Base-by-base conservation (phyloP, 805 yeast species). In the Brettanomyces anomalus region DNA sequence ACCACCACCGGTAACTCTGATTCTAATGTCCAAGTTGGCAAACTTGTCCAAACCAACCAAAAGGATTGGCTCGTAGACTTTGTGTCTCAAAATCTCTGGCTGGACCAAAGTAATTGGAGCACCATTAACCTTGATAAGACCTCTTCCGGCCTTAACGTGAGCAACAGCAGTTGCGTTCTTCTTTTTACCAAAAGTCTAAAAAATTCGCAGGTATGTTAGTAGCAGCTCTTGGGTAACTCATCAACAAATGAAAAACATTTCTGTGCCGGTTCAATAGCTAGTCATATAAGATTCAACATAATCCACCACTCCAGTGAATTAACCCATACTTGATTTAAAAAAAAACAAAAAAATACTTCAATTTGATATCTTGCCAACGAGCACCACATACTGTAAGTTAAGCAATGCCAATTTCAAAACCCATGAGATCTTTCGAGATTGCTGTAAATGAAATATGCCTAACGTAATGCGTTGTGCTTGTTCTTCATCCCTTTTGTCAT, bases 131-230 rank as follows among this genome's bases (percentile, higher is more conserved):
- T 93, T 93, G 79, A 93, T 83, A 72, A 93, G 85, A 77, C 98
- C 98, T 77, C 84, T 86, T 77, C 98, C 98, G 76, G 93, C 89
- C 80, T 88, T 88, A 65, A 90, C 95, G 77, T 88, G 96, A 76
- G 98, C 98, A 70, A 93, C 98, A 68, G 98, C 98, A 66, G 98
- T 93, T 68, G 98, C 98, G 70, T 96, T 85, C 81, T 85, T 93
- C 90, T 93, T 93, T 81, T 90, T 93, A 77, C 98, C 98, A 77
- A 93, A 93, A 74, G 39, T 36, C 60, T 62, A 51, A 49, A 52
- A 43, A 31, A 13, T 8, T 16, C 6, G 6, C 28, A 24, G 28
- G 6, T 24, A 7, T 24, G 28, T 24, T 24, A 24, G 28, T 24
- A 24, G 6, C 6, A 24, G 28, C 28, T 24, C 28, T 24, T 2